These are phyloP conservation scores for Chalciporus sp. DNA, from an alignment of 1,284 basidiomycete species.

Conservation along the genomic window DNA sequence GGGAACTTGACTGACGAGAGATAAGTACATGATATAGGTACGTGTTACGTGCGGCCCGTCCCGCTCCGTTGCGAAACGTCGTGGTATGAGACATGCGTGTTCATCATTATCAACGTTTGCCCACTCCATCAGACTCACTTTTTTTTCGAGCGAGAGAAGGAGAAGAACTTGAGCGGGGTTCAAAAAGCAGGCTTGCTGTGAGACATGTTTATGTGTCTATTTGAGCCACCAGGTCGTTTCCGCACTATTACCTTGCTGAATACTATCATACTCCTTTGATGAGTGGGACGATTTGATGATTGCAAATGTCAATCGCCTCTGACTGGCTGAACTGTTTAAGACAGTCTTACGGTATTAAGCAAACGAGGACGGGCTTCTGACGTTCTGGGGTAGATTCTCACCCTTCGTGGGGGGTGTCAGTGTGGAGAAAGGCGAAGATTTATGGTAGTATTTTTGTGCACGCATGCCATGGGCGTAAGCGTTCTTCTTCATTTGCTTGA, in stretches of 20 bases:
- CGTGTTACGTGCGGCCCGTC: constrained; percentile 4
- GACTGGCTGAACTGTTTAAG: background rate
- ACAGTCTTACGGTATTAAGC: background rate
- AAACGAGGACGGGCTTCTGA: background rate
- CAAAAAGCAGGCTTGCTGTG: constrained; percentile 18
- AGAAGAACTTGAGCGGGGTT: constrained; percentile 31
- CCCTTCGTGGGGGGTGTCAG: constrained; percentile 6
- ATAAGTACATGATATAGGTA: background rate
- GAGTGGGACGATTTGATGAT: background rate
- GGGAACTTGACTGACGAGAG: background rate
- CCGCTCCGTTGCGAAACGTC: background rate
- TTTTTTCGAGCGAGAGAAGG: constrained; percentile 19
- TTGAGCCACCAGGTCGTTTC: background rate
- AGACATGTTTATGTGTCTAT: constrained; percentile 8
- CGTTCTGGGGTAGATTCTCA: constrained; percentile 8
- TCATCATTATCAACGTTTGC: constrained; percentile 7
- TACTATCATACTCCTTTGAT: background rate
- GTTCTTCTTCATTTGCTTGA: constrained; percentile 5
- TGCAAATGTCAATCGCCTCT: background rate
- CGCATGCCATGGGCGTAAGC: background rate
- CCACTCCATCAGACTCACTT: constrained; percentile 13
- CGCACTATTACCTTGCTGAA: constrained; percentile 1
- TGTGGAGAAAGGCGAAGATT: background rate
- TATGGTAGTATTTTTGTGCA: constrained; percentile 13
- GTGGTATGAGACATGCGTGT: constrained; percentile 3